These are phyloP conservation scores for Hanseniaspora valbyensis DNA, from an alignment of 805 yeast species.

Conservation along the genomic window DNA sequence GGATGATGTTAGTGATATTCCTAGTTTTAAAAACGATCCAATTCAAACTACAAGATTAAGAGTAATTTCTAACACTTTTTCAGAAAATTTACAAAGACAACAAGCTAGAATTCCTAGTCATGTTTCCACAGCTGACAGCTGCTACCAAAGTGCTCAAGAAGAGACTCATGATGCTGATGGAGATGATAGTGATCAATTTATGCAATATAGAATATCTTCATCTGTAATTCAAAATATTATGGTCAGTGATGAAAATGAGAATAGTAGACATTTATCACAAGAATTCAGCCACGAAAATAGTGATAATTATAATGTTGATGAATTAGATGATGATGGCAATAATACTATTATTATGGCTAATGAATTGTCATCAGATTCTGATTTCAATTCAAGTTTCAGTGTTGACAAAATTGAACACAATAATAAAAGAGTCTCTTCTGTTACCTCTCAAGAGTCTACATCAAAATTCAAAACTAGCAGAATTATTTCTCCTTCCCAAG, in stretches of 20 bases:
- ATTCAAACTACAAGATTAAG: not conserved
- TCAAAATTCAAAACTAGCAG: constrained; percentile 6
- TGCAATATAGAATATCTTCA: not conserved
- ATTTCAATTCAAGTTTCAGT: not conserved
- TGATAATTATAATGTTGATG: no score
- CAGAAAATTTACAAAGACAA: not conserved
- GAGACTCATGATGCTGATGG: not conserved
- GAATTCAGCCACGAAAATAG: no score
- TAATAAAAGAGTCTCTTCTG: not conserved
- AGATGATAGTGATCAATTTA: not conserved
- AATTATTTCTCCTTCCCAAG: constrained; percentile 9
- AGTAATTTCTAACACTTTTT: not conserved
- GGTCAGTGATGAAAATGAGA: constrained; percentile 4
- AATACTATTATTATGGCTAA: not conserved
- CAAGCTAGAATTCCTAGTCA: not conserved
- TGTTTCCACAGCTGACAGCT: constrained; percentile 3
- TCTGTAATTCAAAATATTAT: not conserved
- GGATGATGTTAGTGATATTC: constrained; percentile 1
- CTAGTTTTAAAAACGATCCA: not conserved
- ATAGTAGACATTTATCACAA: constrained; percentile 4
- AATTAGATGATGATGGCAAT: not conserved
- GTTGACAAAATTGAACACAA: not conserved
- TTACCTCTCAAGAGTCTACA: not conserved
- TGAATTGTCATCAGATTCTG: not conserved
- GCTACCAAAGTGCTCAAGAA: constrained; percentile 10